phyloP scores from a whole-genome alignment of 202 grass and related monocot species.

The Zizania palustris region DNA sequence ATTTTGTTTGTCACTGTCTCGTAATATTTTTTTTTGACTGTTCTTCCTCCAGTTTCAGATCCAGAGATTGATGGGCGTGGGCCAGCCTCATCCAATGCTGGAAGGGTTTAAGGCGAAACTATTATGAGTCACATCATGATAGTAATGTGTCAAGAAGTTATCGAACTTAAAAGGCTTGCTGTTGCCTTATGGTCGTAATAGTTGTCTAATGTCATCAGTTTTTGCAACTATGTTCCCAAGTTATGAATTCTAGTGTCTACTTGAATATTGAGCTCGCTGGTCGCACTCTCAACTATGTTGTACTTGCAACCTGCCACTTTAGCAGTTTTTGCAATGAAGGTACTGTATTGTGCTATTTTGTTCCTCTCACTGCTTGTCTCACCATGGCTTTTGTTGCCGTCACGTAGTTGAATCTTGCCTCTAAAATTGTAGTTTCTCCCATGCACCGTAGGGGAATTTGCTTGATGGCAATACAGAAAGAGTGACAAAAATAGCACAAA shows the following conservation, averaged over 20 bases:
- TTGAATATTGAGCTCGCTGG: slow-evolving; percentile 11
- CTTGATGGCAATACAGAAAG: background rate
- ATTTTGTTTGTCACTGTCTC: background rate
- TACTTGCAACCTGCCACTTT: background rate
- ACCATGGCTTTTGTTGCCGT: background rate
- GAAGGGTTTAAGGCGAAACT: slow-evolving; percentile 22
- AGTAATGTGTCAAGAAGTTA: slow-evolving; percentile 35
- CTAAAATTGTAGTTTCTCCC: no score
- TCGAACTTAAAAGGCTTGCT: slow-evolving; percentile 13
- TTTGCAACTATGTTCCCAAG: background rate
- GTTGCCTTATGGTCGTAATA: slow-evolving; percentile 13
- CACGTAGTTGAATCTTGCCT: background rate
- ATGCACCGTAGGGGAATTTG: background rate
- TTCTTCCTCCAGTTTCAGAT: slow-evolving; percentile 34
- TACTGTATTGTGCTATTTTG: slow-evolving; percentile 5
- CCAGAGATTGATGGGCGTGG: slow-evolving; percentile 36
- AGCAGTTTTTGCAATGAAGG: slow-evolving; percentile 32
- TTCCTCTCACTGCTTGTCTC: background rate
- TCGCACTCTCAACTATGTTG: background rate
- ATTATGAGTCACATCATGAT: slow-evolving; percentile 15
- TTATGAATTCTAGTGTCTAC: slow-evolving; percentile 12
- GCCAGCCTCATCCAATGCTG: slow-evolving; percentile 34
- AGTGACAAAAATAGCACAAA: background rate
- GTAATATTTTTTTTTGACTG: slow-evolving; percentile 23
- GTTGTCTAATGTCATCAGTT: background rate